phyloP scores from a whole-genome alignment of 176 grass and related monocot species.

The Musa schizocarpa region DNA sequence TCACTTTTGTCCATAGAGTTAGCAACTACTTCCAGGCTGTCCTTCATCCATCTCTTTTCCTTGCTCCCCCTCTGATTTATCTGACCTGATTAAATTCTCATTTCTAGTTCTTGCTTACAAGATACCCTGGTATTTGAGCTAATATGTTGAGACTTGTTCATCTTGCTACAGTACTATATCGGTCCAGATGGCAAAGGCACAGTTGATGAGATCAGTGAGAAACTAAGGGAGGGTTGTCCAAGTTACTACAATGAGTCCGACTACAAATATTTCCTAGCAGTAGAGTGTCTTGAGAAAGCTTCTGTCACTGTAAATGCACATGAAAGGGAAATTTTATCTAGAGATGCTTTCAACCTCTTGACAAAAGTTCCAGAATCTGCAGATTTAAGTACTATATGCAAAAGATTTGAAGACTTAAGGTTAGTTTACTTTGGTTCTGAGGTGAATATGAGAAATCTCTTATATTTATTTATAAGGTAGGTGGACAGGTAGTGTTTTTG shows the following conservation, averaged over 20 bases:
- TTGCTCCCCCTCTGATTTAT: background rate
- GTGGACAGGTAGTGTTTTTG: background rate
- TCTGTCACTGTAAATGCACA: conserved; percentile 46
- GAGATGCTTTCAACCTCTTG: conserved; percentile 80
- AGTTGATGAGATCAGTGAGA: conserved; percentile 82
- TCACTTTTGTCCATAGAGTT: background rate
- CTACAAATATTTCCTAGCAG: conserved; percentile 87
- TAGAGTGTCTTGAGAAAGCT: conserved; percentile 86
- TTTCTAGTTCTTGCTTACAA: too few relatives aligned
- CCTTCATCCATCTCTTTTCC: background rate
- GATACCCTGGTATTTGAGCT: background rate
- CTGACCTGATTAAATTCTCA: background rate
- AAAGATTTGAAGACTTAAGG: conserved; percentile 95
- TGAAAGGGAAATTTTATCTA: conserved; percentile 71
- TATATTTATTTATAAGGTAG: background rate
- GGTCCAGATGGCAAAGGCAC: conserved; percentile 77
- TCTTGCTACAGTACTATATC: conserved; percentile 76
- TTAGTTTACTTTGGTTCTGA: conserved; percentile 17
- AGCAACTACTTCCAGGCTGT: background rate
- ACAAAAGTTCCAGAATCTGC: conserved; percentile 73
- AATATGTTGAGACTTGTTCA: background rate
- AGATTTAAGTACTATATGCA: conserved; percentile 85
- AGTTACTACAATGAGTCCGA: conserved; percentile 96
- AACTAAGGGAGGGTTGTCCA: conserved; percentile 82
- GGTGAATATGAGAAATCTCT: background rate